A percentile compares a stretch with the other conserved stretches of the same genome.
These are phyloP conservation scores for Saccharomycopsis hybrid DNA, from an alignment of 1,139 yeast genomes.

Conservation along the genomic window DNA sequence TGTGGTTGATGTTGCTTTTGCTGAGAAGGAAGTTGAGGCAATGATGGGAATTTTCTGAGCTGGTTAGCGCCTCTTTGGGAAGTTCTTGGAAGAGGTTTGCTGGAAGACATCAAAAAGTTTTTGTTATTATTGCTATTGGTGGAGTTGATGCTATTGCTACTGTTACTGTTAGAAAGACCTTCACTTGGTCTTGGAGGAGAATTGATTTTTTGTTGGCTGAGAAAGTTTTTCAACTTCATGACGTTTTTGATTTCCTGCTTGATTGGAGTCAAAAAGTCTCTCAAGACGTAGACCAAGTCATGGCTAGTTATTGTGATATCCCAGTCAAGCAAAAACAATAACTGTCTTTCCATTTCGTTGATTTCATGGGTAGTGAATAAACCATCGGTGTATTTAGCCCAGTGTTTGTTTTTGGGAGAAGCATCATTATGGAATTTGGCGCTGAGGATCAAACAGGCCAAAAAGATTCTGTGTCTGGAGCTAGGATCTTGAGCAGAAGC, in stretches of 20 bases:
- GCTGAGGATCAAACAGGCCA: constrained; percentile 80
- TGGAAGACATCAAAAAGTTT: not conserved
- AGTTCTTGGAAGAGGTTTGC: not conserved
- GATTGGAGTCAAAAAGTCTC: constrained; percentile 73
- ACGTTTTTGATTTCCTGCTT: constrained; percentile 31
- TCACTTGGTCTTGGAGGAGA: not conserved
- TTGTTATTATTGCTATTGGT: not conserved
- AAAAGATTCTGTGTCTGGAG: constrained; percentile 81
- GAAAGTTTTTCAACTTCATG: constrained; percentile 14
- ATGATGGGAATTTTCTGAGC: constrained; percentile 13
- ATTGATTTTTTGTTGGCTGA: constrained; percentile 1
- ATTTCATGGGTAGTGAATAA: constrained; percentile 70
- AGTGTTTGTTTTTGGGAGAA: constrained; percentile 89
- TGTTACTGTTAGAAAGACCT: not conserved
- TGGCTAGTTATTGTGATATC: constrained; percentile 59
- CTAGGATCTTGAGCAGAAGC: constrained; percentile 46
- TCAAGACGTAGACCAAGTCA: constrained; percentile 63
- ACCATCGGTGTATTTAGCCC: constrained; percentile 90
- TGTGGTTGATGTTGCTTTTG: not conserved
- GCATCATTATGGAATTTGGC: constrained; percentile 92
- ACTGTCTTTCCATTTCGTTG: constrained; percentile 85
- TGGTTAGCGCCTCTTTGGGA: not conserved
- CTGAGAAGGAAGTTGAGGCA: constrained; percentile 11
- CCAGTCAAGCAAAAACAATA: constrained; percentile 80
- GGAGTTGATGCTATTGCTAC: not conserved